Conservation (phyloP, 345 rosid genomes). For the Boechera retrofracta region DNA sequence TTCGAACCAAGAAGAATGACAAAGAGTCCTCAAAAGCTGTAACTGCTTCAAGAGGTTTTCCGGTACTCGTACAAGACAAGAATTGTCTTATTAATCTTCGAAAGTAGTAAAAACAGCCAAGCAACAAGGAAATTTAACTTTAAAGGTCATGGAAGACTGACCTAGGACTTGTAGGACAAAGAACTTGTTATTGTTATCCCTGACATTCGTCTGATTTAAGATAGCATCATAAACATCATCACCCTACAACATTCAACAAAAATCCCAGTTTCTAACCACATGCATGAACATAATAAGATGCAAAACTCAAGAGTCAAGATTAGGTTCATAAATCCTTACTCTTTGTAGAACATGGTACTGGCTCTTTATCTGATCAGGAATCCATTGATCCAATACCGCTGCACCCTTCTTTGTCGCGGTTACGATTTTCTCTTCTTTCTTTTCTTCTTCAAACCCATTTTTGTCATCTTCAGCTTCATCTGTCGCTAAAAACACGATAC, state of each 20-base stretch:
- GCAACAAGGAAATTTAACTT: neutral
- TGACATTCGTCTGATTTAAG: conserved; percentile 83
- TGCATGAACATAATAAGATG: neutral
- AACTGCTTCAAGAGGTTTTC: neutral
- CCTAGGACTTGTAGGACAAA: conserved; percentile 84
- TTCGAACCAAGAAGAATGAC: conserved; percentile 8
- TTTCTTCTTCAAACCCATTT: conserved; percentile 23
- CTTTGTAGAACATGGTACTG: conserved; percentile 76
- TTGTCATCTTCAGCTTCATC: conserved; percentile 44
- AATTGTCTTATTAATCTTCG: neutral
- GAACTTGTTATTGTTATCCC: conserved; percentile 82
- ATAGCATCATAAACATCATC: conserved; percentile 81
- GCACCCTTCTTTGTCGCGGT: conserved; percentile 79
- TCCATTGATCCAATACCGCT: conserved; percentile 78
- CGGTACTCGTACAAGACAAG: neutral
- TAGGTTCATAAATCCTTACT: conserved; percentile 39
- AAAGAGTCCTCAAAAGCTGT: conserved; percentile 9
- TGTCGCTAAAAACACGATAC: conserved; percentile 22
- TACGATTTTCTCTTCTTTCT: conserved; percentile 59
- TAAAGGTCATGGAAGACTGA: conserved; percentile 32
- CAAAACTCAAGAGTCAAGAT: neutral
- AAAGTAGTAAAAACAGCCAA: neutral
- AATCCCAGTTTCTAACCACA: conserved; percentile 12
- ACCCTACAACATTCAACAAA: conserved; percentile 56
- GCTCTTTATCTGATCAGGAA: conserved; percentile 75